Evolutionary conservation across 305 asterid genomes (phyloP).

Genomic region (Stenogyne calaminthoides): DNA sequence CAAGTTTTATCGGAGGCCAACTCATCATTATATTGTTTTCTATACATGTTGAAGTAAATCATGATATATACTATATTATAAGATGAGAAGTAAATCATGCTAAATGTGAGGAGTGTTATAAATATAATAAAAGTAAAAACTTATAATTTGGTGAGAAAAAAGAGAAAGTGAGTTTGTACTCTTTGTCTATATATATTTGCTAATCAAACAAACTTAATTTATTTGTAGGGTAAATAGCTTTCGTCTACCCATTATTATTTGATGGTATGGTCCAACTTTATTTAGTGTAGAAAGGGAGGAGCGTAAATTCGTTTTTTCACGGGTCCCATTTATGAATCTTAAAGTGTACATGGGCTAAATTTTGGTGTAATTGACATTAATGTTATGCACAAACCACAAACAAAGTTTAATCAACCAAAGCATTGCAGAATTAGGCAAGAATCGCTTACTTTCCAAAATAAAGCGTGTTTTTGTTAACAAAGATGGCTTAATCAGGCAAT

Average conservation of each 20-base stretch:
- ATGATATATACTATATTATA: too few relatives aligned
- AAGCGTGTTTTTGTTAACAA: background rate
- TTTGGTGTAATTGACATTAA: slow-evolving; percentile 20
- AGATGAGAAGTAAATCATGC: background rate
- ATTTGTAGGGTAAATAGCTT: slow-evolving; percentile 56
- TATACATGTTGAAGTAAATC: too few relatives aligned
- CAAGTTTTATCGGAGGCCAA: too few relatives aligned
- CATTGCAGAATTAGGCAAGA: slow-evolving; percentile 31
- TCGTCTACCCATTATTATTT: slow-evolving; percentile 42
- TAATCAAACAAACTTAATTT: slow-evolving; percentile 34
- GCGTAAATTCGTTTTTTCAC: slow-evolving; percentile 45
- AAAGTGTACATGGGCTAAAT: slow-evolving; percentile 25
- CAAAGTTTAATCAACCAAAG: slow-evolving; percentile 16
- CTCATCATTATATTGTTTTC: too few relatives aligned
- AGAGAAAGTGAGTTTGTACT: slow-evolving; percentile 29
- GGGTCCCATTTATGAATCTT: slow-evolving; percentile 40
- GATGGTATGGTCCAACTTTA: slow-evolving; percentile 43
- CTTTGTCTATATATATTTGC: slow-evolving; percentile 32
- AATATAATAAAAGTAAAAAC: background rate
- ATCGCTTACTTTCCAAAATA: slow-evolving; percentile 9
- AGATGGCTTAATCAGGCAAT: background rate
- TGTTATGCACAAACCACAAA: slow-evolving; percentile 13
- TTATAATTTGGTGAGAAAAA: too few relatives aligned
- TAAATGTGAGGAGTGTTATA: background rate
- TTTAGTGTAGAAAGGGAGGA: slow-evolving; percentile 42